A percentile compares a stretch with the other conserved stretches of the same genome.
Evolutionary conservation across 225 moss, liverwort and hornwort genomes (phyloP).

Genomic region (Bryum argenteum): DNA sequence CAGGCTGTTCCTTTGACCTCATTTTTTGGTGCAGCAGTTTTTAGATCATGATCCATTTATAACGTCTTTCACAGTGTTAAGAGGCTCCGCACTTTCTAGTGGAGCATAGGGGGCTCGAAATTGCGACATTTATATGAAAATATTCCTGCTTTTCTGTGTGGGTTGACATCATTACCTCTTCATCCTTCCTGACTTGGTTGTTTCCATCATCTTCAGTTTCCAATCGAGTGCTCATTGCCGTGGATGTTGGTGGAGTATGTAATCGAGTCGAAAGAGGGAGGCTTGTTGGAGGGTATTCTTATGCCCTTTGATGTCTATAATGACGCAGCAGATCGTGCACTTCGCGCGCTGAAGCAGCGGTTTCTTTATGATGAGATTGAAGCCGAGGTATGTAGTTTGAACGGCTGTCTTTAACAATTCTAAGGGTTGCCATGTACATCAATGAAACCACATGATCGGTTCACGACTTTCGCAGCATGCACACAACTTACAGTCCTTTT

Average conservation of each 20-base stretch:
- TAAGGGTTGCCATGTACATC: not conserved
- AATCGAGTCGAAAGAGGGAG: slow-evolving; percentile 91
- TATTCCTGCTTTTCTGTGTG: slow-evolving; percentile 6
- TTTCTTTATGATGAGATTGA: slow-evolving; percentile 99
- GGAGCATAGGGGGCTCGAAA: not conserved
- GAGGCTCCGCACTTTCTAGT: slow-evolving; percentile 6
- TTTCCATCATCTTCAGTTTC: slow-evolving; percentile 66
- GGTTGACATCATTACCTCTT: slow-evolving; percentile 8
- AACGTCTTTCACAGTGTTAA: slow-evolving; percentile 2
- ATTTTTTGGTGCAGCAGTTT: not conserved
- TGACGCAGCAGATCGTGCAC: slow-evolving; percentile 94
- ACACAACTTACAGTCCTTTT: not conserved
- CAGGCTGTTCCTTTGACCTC: not conserved
- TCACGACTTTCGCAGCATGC: not conserved
- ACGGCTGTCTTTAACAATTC: not conserved
- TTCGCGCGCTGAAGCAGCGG: slow-evolving; percentile 85
- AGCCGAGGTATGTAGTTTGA: slow-evolving; percentile 72
- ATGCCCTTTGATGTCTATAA: slow-evolving; percentile 99
- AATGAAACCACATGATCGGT: slow-evolving; percentile 2
- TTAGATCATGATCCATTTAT: not conserved
- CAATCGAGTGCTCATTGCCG: slow-evolving; percentile 95
- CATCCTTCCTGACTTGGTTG: slow-evolving; percentile 26
- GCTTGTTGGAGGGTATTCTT: slow-evolving; percentile 88
- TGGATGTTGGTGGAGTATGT: slow-evolving; percentile 99
- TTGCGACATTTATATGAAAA: not conserved